phyloP scores from a whole-genome alignment of 352 stramenopile species.

The Phytophthora quininea region DNA sequence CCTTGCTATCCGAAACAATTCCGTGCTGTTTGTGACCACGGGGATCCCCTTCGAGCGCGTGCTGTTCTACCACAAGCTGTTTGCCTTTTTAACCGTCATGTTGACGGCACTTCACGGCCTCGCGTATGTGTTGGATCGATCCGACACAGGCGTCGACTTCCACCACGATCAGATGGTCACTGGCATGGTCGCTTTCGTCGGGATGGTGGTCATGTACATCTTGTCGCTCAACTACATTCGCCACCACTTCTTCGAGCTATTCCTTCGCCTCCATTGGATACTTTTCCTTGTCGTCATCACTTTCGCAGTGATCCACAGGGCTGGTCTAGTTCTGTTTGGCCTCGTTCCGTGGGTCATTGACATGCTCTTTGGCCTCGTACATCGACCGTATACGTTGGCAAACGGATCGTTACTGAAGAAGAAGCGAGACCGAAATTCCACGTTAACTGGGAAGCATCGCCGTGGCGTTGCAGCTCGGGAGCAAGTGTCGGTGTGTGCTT shows the following conservation, averaged over 20 bases:
- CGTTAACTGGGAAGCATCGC: too few species aligned
- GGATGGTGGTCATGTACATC: constrained; percentile 29
- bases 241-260: constrained; percentile 25
- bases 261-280: constrained; percentile 45
- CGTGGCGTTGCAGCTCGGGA: neutral
- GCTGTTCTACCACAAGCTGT: constrained; percentile 49
- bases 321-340: constrained; percentile 27
- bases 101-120: constrained; percentile 36
- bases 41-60: constrained; percentile 47
- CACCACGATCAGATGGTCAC: constrained; percentile 13
- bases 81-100: constrained; percentile 33
- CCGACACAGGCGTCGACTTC: neutral
- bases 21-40: constrained; percentile 33
- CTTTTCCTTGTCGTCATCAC: constrained; percentile 46
- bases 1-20: constrained; percentile 48
- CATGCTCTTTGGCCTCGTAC: constrained; percentile 35
- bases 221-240: constrained; percentile 37
- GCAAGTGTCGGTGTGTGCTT: neutral
- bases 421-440: too few species aligned
- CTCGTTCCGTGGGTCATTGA: constrained; percentile 36
- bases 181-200: constrained; percentile 23
- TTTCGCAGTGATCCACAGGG: constrained; percentile 41
- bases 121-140: constrained; percentile 29
- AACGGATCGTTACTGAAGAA: neutral
- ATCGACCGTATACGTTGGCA: constrained; percentile 16